Conservation (phyloP, 352 stramenopile genomes). For the Phytopythium oedochilum region DNA sequence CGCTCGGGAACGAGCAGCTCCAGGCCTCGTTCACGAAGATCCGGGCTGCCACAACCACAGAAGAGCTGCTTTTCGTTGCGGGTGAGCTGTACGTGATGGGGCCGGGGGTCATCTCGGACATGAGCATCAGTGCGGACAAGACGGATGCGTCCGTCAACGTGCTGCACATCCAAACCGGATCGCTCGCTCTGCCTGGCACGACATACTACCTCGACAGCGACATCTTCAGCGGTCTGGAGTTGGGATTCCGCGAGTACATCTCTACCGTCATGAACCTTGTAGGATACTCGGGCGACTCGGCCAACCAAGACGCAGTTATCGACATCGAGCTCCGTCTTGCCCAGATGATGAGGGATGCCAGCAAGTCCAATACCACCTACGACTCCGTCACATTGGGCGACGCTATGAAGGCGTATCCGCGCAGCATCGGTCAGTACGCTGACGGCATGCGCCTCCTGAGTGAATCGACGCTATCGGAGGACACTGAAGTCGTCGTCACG, state of each 20-base stretch:
- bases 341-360: no score
- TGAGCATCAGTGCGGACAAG: slow-evolving; percentile 12
- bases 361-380: no score
- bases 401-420: no score
- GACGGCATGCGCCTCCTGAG: no score
- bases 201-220: slow-evolving; percentile 87
- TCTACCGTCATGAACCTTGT: slow-evolving; percentile 28
- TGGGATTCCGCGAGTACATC: slow-evolving; percentile 27
- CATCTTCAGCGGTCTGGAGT: slow-evolving; percentile 26
- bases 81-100: slow-evolving; percentile 35
- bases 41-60: slow-evolving; percentile 13
- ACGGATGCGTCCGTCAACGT: slow-evolving; percentile 68
- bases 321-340: no score
- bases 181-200: slow-evolving; percentile 77
- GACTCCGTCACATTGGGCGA: no score
- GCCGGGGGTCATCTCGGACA: slow-evolving; percentile 73
- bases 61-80: slow-evolving; percentile 33
- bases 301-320: no score
- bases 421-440: no score
- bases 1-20: slow-evolving; percentile 34
- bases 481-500: no score
- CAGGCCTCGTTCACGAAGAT: slow-evolving; percentile 36
- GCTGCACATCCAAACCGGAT: slow-evolving; percentile 61
- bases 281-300: slow-evolving; percentile 6
- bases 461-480: slow-evolving; percentile 6